These are phyloP conservation scores for Russula sp. DNA, from an alignment of 768 basidiomycete species.

Conservation along the genomic window DNA sequence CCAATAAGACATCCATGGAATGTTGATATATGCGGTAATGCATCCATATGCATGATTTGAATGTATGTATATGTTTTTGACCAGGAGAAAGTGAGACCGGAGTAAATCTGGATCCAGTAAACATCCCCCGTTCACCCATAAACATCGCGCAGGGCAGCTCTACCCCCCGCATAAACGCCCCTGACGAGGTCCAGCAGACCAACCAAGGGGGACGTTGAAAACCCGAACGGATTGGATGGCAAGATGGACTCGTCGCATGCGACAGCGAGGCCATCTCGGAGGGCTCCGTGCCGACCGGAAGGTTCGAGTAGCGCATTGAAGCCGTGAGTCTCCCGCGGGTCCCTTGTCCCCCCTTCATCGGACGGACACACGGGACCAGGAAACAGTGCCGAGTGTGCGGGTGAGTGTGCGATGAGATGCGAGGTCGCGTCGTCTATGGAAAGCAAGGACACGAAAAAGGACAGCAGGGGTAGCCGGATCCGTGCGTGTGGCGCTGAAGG, in stretches of 20 bases:
- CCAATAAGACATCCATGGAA: background rate
- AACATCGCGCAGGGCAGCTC: background rate
- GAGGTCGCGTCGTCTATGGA: slow-evolving; percentile 4
- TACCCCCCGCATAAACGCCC: background rate
- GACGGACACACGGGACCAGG: background rate
- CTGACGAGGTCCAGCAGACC: background rate
- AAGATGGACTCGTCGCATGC: background rate
- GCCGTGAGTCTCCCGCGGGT: background rate
- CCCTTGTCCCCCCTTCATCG: background rate
- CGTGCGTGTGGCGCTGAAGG: background rate
- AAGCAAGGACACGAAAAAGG: background rate
- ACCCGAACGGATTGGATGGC: background rate
- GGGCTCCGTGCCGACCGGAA: background rate
- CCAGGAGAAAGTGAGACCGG: background rate
- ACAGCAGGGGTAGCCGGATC: background rate
- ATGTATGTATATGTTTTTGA: background rate
- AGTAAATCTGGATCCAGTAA: background rate
- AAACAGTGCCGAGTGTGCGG: slow-evolving; percentile 1
- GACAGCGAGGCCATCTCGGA: slow-evolving; percentile 5
- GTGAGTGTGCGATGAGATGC: background rate
- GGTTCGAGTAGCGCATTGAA: background rate
- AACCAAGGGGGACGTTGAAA: background rate
- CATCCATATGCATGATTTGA: background rate
- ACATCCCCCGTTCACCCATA: background rate
- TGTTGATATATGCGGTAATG: background rate